Evolutionary conservation across 305 asterid genomes (phyloP).

Genomic region (Fraxinus angustifolia): DNA sequence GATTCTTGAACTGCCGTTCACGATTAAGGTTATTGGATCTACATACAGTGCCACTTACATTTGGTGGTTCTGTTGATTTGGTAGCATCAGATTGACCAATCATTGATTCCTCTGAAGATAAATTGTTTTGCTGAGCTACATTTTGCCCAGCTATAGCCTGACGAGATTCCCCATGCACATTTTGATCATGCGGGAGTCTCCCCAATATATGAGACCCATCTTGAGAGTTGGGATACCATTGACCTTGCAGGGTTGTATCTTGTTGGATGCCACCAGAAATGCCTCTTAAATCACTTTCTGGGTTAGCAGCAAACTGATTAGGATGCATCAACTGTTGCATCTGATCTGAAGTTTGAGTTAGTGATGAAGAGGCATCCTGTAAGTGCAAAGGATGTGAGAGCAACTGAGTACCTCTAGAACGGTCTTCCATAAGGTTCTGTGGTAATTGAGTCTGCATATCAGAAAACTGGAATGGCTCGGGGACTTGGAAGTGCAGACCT

Average conservation of each 20-base stretch:
- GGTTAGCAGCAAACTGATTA: conserved; percentile 47
- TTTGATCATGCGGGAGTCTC: conserved; percentile 42
- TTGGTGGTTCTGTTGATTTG: conserved; percentile 50
- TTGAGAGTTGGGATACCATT: conserved; percentile 52
- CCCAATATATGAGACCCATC: conserved; percentile 49
- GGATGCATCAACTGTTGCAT: conserved; percentile 52
- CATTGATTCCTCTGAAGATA: conserved; percentile 63
- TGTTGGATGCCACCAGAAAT: conserved; percentile 46
- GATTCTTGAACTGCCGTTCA: conserved; percentile 57
- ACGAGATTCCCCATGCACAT: conserved; percentile 55
- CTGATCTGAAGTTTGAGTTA: conserved; percentile 50
- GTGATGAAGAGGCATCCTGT: conserved; percentile 43
- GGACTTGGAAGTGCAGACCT: conserved; percentile 49
- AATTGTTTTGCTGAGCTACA: conserved; percentile 65
- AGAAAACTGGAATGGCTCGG: conserved; percentile 55
- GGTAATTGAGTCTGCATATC: conserved; percentile 56
- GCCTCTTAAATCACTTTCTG: conserved; percentile 51
- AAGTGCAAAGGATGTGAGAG: conserved; percentile 48
- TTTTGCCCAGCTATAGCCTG: conserved; percentile 60
- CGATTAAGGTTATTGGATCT: conserved; percentile 44
- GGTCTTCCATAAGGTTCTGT: conserved; percentile 46
- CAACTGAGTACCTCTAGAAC: conserved; percentile 50
- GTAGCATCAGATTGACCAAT: conserved; percentile 53
- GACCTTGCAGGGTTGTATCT: conserved; percentile 46
- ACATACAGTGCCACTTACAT: conserved; percentile 32